Evolutionary conservation across 2,329 filamentous ascomycete genomes (phyloP).

Genomic region (Hypoxylon rubiginosum): DNA sequence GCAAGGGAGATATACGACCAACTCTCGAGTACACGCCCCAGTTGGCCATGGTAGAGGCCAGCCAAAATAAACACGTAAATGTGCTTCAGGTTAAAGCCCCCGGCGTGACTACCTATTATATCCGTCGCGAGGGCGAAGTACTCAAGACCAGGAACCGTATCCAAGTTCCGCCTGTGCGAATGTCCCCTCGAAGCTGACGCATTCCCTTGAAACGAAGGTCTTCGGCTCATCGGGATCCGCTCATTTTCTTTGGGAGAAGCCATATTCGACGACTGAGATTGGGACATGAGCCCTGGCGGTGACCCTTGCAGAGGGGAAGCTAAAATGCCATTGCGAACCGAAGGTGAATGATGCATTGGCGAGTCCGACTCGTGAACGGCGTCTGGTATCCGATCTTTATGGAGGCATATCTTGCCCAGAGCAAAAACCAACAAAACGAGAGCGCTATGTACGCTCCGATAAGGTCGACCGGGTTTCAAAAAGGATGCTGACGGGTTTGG

Average conservation of each 20-base stretch:
- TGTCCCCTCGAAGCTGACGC: slow-evolving; percentile 48
- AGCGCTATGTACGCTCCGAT: slow-evolving; percentile 81
- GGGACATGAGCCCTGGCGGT: slow-evolving; percentile 61
- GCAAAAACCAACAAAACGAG: slow-evolving; percentile 87
- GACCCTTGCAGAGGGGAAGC: slow-evolving; percentile 69
- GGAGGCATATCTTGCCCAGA: slow-evolving; percentile 83
- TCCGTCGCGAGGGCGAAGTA: slow-evolving; percentile 91
- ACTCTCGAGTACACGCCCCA: slow-evolving; percentile 89
- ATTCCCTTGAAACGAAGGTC: slow-evolving; percentile 65
- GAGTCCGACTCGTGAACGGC: slow-evolving; percentile 65
- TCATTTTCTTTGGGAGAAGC: slow-evolving; percentile 68
- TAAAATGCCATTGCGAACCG: slow-evolving; percentile 64
- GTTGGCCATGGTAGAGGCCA: slow-evolving; percentile 88
- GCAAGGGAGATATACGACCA: slow-evolving; percentile 73
- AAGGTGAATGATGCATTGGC: slow-evolving; percentile 55
- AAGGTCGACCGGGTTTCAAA: slow-evolving; percentile 64
- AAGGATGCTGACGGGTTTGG: slow-evolving; percentile 48
- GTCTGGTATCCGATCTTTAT: slow-evolving; percentile 68
- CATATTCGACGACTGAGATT: slow-evolving; percentile 64
- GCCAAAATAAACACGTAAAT: slow-evolving; percentile 89
- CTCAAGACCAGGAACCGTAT: slow-evolving; percentile 88
- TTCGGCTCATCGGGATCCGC: slow-evolving; percentile 60
- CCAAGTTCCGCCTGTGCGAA: slow-evolving; percentile 73
- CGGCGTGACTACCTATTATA: slow-evolving; percentile 85
- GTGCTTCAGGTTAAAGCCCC: slow-evolving; percentile 83